These are phyloP conservation scores for Setaria italica DNA, from an alignment of 202 grass and related monocot genomes.

Conservation along the genomic window DNA sequence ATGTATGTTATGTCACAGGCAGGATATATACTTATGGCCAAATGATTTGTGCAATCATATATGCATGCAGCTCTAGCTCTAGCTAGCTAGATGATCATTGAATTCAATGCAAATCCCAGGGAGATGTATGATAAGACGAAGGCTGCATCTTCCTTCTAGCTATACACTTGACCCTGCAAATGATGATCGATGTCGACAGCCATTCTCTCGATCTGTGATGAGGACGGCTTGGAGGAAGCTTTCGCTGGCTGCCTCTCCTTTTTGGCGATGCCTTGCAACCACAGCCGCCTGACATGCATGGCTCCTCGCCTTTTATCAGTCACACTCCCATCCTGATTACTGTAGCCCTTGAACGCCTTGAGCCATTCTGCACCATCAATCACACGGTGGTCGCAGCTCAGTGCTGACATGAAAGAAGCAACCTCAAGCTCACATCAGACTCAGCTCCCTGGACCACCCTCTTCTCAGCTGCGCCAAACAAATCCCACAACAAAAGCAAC, in stretches of 20 bases:
- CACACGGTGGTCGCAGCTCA: too few species aligned
- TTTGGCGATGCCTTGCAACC: slow-evolving; percentile 40
- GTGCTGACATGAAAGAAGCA: too few species aligned
- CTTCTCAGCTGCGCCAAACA: too few species aligned
- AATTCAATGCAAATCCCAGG: not conserved
- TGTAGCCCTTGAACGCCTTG: slow-evolving; percentile 86
- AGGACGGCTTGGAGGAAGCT: not conserved
- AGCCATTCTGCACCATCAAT: slow-evolving; percentile 64
- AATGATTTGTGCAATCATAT: too few species aligned
- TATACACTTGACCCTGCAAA: not conserved
- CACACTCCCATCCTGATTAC: slow-evolving; percentile 16
- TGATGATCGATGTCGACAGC: slow-evolving; percentile 28
- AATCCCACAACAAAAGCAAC: too few species aligned
- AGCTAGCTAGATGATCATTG: too few species aligned
- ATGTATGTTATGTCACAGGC: too few species aligned
- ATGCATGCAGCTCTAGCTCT: too few species aligned
- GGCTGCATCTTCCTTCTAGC: not conserved
- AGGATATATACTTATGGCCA: too few species aligned
- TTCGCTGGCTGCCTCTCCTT: slow-evolving; percentile 40
- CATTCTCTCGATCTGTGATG: slow-evolving; percentile 28
- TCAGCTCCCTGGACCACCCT: too few species aligned
- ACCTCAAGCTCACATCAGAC: too few species aligned
- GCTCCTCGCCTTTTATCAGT: slow-evolving; percentile 9
- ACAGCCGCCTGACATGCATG: slow-evolving; percentile 16
- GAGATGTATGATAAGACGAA: not conserved